phyloP scores from a whole-genome alignment of 2,329 filamentous ascomycete species.

The Blumeriella jaapii region DNA sequence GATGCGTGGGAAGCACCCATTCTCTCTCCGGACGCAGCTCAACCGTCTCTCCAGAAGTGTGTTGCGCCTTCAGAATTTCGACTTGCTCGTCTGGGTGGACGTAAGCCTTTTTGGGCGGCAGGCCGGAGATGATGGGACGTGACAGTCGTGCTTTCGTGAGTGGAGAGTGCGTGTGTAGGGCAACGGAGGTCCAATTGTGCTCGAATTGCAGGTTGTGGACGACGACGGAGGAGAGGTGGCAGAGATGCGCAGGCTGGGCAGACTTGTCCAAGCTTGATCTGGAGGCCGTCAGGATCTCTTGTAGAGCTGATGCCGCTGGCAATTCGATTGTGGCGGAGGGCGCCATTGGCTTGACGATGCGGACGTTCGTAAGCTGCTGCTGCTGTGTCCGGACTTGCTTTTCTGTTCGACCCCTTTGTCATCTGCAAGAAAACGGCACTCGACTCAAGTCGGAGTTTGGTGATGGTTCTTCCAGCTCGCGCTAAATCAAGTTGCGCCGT shows the following conservation, averaged over 20 bases:
- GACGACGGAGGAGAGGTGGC: constrained; percentile 47
- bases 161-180: constrained; percentile 38
- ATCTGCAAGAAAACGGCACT: too few relatives aligned
- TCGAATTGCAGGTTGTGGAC: constrained; percentile 62
- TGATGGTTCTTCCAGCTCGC: too few relatives aligned
- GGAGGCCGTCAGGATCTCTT: constrained; percentile 19
- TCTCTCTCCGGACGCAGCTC: constrained; percentile 48
- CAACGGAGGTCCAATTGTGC: constrained; percentile 60
- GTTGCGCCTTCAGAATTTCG: constrained; percentile 52
- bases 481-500: too few relatives aligned
- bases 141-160: constrained; percentile 32
- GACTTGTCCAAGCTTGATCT: constrained; percentile 14
- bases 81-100: constrained; percentile 76
- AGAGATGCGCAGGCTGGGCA: constrained; percentile 26
- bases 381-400: too few relatives aligned
- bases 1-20: constrained; percentile 66
- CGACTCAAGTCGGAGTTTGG: too few relatives aligned
- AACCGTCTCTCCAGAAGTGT: constrained; percentile 34
- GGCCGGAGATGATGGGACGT: constrained; percentile 57
- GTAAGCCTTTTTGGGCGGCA: constrained; percentile 64
- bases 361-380: neutral
- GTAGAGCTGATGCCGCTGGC: constrained; percentile 17
- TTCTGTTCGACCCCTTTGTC: too few relatives aligned
- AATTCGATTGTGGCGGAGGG: constrained; percentile 9
- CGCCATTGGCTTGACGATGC: constrained; percentile 10